Base-by-base conservation (phyloP, 1,284 basidiomycete species). In the Retiboletus flavoniger region DNA sequence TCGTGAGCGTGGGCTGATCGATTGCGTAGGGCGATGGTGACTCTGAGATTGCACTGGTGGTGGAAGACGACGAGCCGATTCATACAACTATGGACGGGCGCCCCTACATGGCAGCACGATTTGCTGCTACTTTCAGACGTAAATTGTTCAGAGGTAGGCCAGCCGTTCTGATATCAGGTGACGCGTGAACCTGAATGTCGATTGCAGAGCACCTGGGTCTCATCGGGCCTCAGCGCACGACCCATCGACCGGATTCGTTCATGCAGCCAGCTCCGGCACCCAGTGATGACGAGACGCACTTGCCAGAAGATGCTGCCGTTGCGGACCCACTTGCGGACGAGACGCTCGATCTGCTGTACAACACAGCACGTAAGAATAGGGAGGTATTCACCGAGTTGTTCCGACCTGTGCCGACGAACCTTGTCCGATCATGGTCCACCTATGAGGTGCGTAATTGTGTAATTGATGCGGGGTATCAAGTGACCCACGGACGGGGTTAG, bases 41-140 rank as follows among this genome's bases (percentile, higher is more conserved):
- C 70, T 94, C 91, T 1, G 95, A 98, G 73, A 96, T 97, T 61
- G 91, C 91, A 1, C 74, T 95, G 7, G 84, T 97, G 16, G 87
- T 96, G 26, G 93, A 97, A 71, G 95, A 98, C 65, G 75, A 79
- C 3, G 92, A 96, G 51, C 76, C 85, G 75, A 78, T 98, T 49
- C 78, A 83, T 50, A 82, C 85, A 8, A 78, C 68, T 4, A 96
- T 97, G 94, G 77, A 93, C 62, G 93, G 92, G 3, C 72, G 84
- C 59, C 78, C 81, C 24, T 89, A 84, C 70, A 72, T 76, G 67
- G 93, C 82, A 1, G 72, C 79, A 32, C 83, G 87, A 32, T 94
- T 93, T 63, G 92, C 93, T 2, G 78, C 90, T 3, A 80, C 86
- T 0, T 77, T 95, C 31, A 82, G 93, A 43, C 80, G 92, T 47